Base-by-base conservation (phyloP, 441 rosid species). In the Jatropha podagrica region DNA sequence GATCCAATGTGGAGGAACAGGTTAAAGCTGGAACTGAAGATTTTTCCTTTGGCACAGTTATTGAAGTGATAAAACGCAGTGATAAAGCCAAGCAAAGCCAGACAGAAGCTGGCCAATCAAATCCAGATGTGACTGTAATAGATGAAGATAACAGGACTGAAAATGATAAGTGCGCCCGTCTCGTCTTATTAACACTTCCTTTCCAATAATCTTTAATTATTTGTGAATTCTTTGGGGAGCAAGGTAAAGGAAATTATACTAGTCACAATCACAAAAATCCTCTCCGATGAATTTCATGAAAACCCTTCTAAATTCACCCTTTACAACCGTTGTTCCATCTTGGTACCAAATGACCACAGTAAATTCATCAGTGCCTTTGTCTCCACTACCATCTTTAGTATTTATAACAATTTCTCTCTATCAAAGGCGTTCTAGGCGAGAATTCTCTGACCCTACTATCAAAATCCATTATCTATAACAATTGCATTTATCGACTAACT, bases 101-200 rank as follows among this genome's bases (percentile, higher is more conserved):
- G 71, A 40, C 54, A 9, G 80, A 51, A 41, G 55, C 63, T 23
- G 68, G 68, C 46, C 59, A 68, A 72, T 52, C 76, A 76, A 64
- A 68, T 59, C 66, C 17, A 76, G 72, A 42, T 42, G 3, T 3
- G 71, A 55, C 63, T 65, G 6, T 42, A 42, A 42, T 42, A 42
- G 46, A 42, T 42, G 46, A 42, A 42, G 46, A 42, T 42, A 42
- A 42, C 46, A 86, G 83, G 73, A 88, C 81, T 74, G 81, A 77
- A 72, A 80, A 3, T 8, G 9, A 42, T 42, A 42, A 42, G 46
- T 42, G 46, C 2, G 46, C 9, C 4, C 4, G 6, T 42, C 46
- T 42, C 4, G 32, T 42, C 46, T 42, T 8, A 42, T 42, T 32
- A 32, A 32, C 32, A 32, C 32, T 32, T 32, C 32, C 32, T 32